Evolutionary conservation across 768 basidiomycete species (phyloP), one percentile per base, ranked within the genome.

Genomic region (Leucocoprinus sp.): DNA sequence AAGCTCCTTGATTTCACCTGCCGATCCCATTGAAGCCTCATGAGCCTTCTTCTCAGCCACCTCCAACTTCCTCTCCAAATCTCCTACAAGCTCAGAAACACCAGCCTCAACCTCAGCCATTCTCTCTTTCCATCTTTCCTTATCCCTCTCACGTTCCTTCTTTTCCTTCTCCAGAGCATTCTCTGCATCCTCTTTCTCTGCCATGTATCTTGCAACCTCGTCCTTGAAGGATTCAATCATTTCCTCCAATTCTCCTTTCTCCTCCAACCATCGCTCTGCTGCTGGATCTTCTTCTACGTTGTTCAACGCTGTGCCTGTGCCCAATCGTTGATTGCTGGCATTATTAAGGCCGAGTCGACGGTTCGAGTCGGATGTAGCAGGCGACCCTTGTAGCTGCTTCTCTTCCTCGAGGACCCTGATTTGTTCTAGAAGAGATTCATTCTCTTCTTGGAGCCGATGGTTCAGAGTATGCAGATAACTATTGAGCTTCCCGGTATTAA

Each of bases 401-500:
- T 65, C 68, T 45, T 77, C 82, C 54, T 80, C 82, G 42, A 76
- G 58, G 46, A 60, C 69, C 48, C 63, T 66, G 18, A 89, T 55
- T 46, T 75, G 69, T 37, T 72, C 72, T 4, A 79, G 59, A 6
- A 93, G 68, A 9, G 56, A 62, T 57, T 88, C 75, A 57, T 93
- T 93, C 67, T 95, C 92, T 59, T 91, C 85, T 53, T 88, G 84
- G 44, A 95, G 59, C 45, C 83, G 72, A 35, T 81, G 68, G 60
- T 95, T 95, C 41, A 95, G 68, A 8, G 84, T 82, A 62, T 93
- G 88, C 56, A 95, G 61, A 60, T 95, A 93, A 8, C 74, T 71
- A 50, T 95, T 93, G 52, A 95, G 62, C 63, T 92, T 95, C 14
- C 75, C 74, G 2, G 85, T 85, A 59, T 93, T 89, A 63, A 92